Conservation (phyloP, 176 grass and related monocot genomes). For the Carex myosuroides region DNA sequence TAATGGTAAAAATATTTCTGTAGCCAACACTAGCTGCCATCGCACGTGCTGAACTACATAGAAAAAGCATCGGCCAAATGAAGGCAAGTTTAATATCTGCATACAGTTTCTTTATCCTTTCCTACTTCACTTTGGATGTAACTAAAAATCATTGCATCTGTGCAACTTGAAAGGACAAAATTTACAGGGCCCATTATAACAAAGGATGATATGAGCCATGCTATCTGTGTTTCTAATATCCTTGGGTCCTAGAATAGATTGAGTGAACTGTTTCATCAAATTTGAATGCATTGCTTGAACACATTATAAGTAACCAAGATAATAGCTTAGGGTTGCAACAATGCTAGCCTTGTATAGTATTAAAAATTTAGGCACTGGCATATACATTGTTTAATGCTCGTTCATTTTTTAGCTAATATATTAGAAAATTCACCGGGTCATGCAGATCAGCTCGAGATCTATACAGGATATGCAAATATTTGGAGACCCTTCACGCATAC, state of each 20-base stretch:
- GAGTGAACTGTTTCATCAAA: neutral
- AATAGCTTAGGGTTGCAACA: neutral
- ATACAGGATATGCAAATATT: slow-evolving; percentile 95
- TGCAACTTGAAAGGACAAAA: neutral
- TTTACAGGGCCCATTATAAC: neutral
- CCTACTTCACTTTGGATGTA: neutral
- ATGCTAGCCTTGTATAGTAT: neutral
- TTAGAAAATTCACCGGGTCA: neutral
- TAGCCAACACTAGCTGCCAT: slow-evolving; percentile 58
- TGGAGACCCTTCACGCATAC: slow-evolving; percentile 72
- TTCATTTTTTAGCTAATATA: neutral
- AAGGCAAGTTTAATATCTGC: slow-evolving; percentile 39
- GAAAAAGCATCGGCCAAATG: slow-evolving; percentile 91
- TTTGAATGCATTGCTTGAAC: neutral
- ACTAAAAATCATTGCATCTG: neutral
- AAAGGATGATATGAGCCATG: neutral
- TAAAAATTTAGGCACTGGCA: neutral
- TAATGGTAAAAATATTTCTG: slow-evolving; percentile 29
- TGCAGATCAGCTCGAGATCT: slow-evolving; percentile 60
- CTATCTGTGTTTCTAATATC: neutral
- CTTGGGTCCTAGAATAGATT: neutral
- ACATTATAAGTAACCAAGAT: neutral
- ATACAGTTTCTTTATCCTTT: neutral
- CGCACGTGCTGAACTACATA: slow-evolving; percentile 70
- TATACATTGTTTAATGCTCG: neutral